These are phyloP conservation scores for Zancudomyces culisetae DNA, from an alignment of 371 early-diverging fungal genomes.

Conservation along the genomic window DNA sequence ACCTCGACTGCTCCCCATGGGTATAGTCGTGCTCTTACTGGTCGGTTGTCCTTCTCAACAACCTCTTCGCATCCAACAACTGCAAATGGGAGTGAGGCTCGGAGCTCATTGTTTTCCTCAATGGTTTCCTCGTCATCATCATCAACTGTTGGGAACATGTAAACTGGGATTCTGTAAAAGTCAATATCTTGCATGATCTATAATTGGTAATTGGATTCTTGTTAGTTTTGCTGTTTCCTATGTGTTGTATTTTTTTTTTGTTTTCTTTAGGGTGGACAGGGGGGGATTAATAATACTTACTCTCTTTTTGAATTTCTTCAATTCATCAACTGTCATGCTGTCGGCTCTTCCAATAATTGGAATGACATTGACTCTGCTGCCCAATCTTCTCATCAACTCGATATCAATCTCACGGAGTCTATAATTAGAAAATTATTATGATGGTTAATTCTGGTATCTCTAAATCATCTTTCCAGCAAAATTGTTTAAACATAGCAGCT, in stretches of 20 bases:
- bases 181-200: conserved; percentile 82
- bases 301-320: conserved; percentile 74
- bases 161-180: conserved; percentile 77
- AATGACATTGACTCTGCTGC: conserved; percentile 87
- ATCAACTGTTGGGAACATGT: conserved; percentile 41
- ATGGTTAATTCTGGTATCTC: too few relatives aligned
- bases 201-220: conserved; percentile 46
- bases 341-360: conserved; percentile 78
- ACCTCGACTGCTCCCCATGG: conserved; percentile 97
- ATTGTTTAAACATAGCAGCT: too few relatives aligned
- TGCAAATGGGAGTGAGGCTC: conserved; percentile 78
- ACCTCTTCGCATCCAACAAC: conserved; percentile 90
- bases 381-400: conserved; percentile 85
- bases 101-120: conserved; percentile 84
- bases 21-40: conserved; percentile 83
- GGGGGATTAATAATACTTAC: conserved; percentile 26
- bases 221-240: conserved; percentile 8
- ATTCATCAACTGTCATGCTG: conserved; percentile 48
- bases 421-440: too few relatives aligned
- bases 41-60: conserved; percentile 29
- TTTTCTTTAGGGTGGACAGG: conserved; percentile 31
- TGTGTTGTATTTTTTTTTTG: conserved; percentile 37
- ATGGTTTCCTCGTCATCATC: conserved; percentile 79
- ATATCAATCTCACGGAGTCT: conserved; percentile 90
- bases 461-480: too few relatives aligned